Evolutionary conservation across 1,139 yeast species (phyloP), one percentile per base, ranked within the genome.

Genomic region (Tardiomyces digboiensis): DNA sequence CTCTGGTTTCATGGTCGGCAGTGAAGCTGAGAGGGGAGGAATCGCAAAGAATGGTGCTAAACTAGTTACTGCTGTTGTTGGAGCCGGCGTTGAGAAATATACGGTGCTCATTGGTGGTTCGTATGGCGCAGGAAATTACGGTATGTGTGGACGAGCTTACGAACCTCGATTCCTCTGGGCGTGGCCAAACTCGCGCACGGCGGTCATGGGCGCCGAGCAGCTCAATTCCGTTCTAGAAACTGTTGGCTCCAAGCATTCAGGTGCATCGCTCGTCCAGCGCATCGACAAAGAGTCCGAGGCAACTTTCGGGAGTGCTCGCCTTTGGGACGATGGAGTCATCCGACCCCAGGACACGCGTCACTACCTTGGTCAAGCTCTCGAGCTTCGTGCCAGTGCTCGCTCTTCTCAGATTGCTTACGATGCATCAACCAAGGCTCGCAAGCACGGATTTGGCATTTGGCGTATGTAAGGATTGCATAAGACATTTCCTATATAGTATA

Each of bases 191-290:
- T 54, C 64, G 21, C 52, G 60, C 22, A 61, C 65, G 14, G 65
- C 64, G 13, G 66, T 62, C 38, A 62, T 62, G 66, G 66, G 66
- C 3, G 60, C 65, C 4, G 65, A 62, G 52, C 66, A 62, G 49
- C 56, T 62, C 40, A 61, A 62, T 2, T 52, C 59, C 14, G 66
- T 62, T 40, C 59, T 62, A 65, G 58, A 54, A 36, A 52, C 60
- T 1, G 65, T 62, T 2, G 58, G 61, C 8, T 55, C 59, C 18
- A 39, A 40, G 38, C 54, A 54, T 42, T 47, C 47, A 40, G 52
- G 59, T 14, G 55, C 52, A 39, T 49, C 45, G 13, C 52, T 62
- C 7, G 54, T 55, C 21, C 47, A 53, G 39, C 55, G 64, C 36
- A 61, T 60, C 38, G 66, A 62, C 43, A 39, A 48, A 19, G 65